Conservation (phyloP, 2,329 filamentous ascomycete genomes). For the Helotiales sp. region DNA sequence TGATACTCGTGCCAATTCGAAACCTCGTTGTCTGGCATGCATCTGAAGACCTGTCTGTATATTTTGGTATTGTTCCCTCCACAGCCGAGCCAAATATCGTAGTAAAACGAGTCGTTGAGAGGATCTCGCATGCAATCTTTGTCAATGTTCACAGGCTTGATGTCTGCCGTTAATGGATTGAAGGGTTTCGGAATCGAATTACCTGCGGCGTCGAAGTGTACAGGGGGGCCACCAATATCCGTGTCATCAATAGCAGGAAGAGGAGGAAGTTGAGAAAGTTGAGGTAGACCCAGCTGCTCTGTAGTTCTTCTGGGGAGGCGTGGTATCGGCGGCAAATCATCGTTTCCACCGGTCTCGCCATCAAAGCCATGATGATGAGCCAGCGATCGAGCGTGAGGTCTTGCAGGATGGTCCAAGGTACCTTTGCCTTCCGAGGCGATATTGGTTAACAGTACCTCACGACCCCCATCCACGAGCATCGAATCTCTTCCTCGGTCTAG, state of each 20-base stretch:
- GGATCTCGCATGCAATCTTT: conserved; percentile 97
- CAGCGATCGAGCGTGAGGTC: conserved; percentile 44
- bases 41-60: conserved; percentile 91
- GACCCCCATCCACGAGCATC: conserved; percentile 65
- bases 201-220: conserved; percentile 58
- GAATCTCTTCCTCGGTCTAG: conserved; percentile 72
- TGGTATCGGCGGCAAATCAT: conserved; percentile 63
- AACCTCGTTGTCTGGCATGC: conserved; percentile 95
- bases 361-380: conserved; percentile 22
- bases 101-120: conserved; percentile 78
- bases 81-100: conserved; percentile 84
- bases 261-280: conserved; percentile 71
- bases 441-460: conserved; percentile 73
- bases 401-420: conserved; percentile 58
- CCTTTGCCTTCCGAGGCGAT: conserved; percentile 68
- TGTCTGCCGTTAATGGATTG: conserved; percentile 66
- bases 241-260: conserved; percentile 76
- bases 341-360: conserved; percentile 47
- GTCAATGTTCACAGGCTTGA: conserved; percentile 74
- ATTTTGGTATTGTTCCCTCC: conserved; percentile 96
- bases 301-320: conserved; percentile 64
- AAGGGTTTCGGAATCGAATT: conserved; percentile 52
- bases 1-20: conserved; percentile 88
- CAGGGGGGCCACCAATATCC: conserved; percentile 79
- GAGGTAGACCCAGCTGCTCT: conserved; percentile 69